phyloP scores from a whole-genome alignment of 2,329 filamentous ascomycete species.

The Fonsecaea monophora region DNA sequence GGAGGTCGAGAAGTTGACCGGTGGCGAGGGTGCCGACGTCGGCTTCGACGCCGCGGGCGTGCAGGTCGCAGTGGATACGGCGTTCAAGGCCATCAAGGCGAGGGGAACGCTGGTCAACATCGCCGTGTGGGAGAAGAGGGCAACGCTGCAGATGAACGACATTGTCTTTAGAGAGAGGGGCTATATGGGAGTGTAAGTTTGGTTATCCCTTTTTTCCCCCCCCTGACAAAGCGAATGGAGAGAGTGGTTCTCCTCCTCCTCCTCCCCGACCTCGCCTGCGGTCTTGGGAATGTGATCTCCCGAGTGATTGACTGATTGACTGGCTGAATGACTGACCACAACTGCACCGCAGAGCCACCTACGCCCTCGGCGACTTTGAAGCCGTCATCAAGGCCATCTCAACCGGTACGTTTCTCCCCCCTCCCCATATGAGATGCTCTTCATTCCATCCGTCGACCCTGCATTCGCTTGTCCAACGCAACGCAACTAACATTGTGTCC shows the following conservation, averaged over 20 bases:
- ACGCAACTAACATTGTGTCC: background rate
- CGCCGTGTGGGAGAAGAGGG: conserved; percentile 63
- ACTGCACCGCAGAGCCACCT: conserved; percentile 49
- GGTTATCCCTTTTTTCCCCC: background rate
- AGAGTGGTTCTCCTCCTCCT: background rate
- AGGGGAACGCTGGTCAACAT: conserved; percentile 62
- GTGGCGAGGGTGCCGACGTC: conserved; percentile 57
- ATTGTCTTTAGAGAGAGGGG: conserved; percentile 60
- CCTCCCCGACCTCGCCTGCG: background rate
- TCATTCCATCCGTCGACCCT: too few relatives aligned
- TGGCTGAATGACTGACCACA: too few relatives aligned
- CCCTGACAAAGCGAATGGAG: background rate
- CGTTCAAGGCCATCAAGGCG: conserved; percentile 57
- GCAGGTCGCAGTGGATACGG: conserved; percentile 58
- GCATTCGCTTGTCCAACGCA: too few relatives aligned
- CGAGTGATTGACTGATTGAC: background rate
- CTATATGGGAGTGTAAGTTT: conserved; percentile 56
- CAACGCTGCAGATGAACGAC: conserved; percentile 57
- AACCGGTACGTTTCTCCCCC: conserved; percentile 33
- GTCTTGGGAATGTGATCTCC: background rate
- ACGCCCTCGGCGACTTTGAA: conserved; percentile 60
- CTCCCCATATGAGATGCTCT: background rate
- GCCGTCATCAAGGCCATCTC: conserved; percentile 54
- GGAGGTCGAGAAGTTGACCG: conserved; percentile 43
- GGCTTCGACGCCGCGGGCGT: conserved; percentile 62